Base-by-base conservation (phyloP, 352 stramenopile species). In the Phytophthora citrophthora region DNA sequence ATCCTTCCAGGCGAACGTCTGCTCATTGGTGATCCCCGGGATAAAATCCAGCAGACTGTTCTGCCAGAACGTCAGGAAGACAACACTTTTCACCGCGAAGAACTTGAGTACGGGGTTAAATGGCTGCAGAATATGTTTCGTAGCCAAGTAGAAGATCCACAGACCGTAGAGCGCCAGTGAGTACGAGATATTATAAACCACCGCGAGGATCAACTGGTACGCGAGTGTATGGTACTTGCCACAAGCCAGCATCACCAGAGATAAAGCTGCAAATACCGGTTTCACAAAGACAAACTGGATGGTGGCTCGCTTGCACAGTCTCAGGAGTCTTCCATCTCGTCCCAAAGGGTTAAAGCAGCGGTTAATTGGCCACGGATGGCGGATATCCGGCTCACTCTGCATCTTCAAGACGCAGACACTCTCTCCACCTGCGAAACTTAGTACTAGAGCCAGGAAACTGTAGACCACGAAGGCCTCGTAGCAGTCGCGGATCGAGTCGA, bases 381-480 rank as follows among this genome's bases (percentile, higher is more conserved):
- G 77, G 53, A 97, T 83, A 36, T 93, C 81, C 0, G 83, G 72
- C 52, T 96, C 83, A 53, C 81, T 75, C 56, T 95, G 89, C 81
- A 97, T 97, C 64, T 95, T 93, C 34, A 91, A 63, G 26, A 96
- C 85, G 56, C 89, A 97, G 24, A 93, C 89, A 38, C 77, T 93
- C 64, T 98, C 91, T 16, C 92, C 92, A 20, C 92, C 86, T 15
- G 82, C 78, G 62, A 93, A 97, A 49, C 89, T 93, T 1, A 98
- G 79, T 53, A 98, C 90, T 8, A 97, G 76, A 38, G 91, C 90
- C 4, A 97, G 66, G 68, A 98, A 98, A 26, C 75, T 94, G 67
- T 97, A 97, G 27, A 98, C 87, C 16, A 97, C 92, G 56, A 97
- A 97, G 1, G 93, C 92, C 61, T 98, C 93, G 70, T 97, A 97